These are phyloP conservation scores for Aspergillus sclerotioniger DNA, from an alignment of 495 filamentous ascomycete species.

Conservation along the genomic window DNA sequence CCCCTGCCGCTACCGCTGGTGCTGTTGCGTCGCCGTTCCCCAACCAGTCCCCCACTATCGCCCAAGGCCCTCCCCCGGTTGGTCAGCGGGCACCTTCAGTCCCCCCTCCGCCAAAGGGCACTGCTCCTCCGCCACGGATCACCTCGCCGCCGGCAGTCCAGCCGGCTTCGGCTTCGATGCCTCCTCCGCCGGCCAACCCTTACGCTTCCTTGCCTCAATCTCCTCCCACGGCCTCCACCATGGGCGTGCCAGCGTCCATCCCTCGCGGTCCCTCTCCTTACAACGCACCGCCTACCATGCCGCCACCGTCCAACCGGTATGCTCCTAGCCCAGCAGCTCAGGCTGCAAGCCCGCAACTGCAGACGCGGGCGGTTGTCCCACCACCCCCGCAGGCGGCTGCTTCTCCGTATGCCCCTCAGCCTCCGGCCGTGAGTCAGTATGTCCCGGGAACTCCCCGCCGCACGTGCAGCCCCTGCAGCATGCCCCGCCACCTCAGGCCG, in stretches of 20 bases:
- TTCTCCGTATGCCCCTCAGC: constrained; percentile 61
- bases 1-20: constrained; percentile 57
- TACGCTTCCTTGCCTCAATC: constrained; percentile 60
- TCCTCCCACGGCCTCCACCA: constrained; percentile 31
- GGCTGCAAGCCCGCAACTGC: constrained; percentile 41
- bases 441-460: constrained; percentile 40
- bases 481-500: constrained; percentile 44
- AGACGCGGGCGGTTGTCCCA: constrained; percentile 40
- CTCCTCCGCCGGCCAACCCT: constrained; percentile 49
- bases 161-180: constrained; percentile 43
- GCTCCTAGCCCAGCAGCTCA: constrained; percentile 72
- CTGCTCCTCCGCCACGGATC: constrained; percentile 51
- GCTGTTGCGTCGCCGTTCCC: constrained; percentile 65
- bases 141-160: constrained; percentile 48
- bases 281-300: constrained; percentile 73
- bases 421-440: constrained; percentile 43
- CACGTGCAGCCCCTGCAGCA: constrained; percentile 37
- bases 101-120: constrained; percentile 54
- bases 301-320: constrained; percentile 78
- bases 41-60: constrained; percentile 57
- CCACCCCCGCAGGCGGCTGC: constrained; percentile 52
- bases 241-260: constrained; percentile 53
- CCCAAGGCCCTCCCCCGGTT: constrained; percentile 42
- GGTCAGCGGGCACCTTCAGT: constrained; percentile 48
- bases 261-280: constrained; percentile 83